Percentiles rank a stretch among this genome's conserved stretches.
Conservation (phyloP, 106 monocot species). For the Chionographis japonica region DNA sequence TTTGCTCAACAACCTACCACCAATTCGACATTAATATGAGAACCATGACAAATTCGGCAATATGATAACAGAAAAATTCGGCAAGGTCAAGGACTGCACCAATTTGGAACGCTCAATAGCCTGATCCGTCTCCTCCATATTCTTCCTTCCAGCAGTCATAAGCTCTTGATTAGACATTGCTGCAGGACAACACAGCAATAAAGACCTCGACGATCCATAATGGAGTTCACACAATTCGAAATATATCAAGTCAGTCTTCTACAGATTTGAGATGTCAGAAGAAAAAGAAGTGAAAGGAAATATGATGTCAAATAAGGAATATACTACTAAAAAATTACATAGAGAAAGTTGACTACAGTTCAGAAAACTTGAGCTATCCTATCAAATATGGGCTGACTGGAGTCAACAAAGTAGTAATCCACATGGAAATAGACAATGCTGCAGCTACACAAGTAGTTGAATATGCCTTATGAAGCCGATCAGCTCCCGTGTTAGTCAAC, state of each 20-base stretch:
- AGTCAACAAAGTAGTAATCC: too few species aligned
- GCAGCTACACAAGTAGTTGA: too few species aligned
- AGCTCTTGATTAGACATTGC: conserved; percentile 94
- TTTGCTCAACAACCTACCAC: conserved; percentile 90
- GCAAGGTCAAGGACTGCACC: conserved; percentile 22
- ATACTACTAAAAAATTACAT: too few species aligned
- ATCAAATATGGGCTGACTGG: too few species aligned
- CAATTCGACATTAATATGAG: conserved; percentile 13
- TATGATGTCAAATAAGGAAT: too few species aligned
- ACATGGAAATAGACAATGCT: too few species aligned
- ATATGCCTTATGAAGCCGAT: too few species aligned
- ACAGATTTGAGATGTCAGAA: not conserved
- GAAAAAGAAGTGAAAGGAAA: not conserved
- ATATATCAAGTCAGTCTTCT: too few species aligned
- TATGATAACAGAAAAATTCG: not conserved
- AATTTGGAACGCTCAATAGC: conserved; percentile 87
- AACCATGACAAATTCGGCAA: not conserved
- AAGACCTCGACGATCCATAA: not conserved
- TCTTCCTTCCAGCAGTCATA: conserved; percentile 62
- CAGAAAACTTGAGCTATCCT: too few species aligned
- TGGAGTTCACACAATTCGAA: too few species aligned
- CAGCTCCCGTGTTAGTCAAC: too few species aligned
- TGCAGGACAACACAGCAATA: conserved; percentile 20
- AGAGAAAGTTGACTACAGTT: too few species aligned
- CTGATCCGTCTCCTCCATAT: conserved; percentile 94